Conservation (phyloP, 129 eudicot species). For the Flaveria sonorensis region DNA sequence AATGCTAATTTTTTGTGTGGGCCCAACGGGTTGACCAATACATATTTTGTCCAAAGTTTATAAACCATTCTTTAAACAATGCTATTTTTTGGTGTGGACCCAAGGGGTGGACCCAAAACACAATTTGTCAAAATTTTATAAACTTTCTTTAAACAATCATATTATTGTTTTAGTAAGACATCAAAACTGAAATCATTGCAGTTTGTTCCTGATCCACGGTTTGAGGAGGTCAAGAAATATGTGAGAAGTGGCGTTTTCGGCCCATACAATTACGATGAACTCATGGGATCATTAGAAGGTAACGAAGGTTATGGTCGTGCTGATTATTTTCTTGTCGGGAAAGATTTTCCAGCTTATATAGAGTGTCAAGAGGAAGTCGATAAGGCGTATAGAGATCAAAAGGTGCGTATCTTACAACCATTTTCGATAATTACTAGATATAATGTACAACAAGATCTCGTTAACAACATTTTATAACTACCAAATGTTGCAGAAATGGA, state of each 20-base stretch:
- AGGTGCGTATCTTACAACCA: constrained; percentile 35
- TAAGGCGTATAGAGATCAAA: constrained; percentile 63
- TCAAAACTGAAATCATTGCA: constrained; percentile 18
- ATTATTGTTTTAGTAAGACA: background rate
- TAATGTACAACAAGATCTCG: background rate
- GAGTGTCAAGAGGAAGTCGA: constrained; percentile 74
- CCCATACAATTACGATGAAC: constrained; percentile 50
- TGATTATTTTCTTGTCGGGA: constrained; percentile 74
- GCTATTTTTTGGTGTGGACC: background rate
- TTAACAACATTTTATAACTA: constrained; percentile 5
- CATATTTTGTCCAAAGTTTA: constrained; percentile 3
- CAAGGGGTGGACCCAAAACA: background rate
- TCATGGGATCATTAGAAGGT: constrained; percentile 82
- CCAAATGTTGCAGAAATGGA: constrained; percentile 56
- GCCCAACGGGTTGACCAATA: background rate
- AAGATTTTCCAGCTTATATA: constrained; percentile 70
- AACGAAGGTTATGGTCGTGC: constrained; percentile 78
- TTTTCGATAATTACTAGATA: background rate
- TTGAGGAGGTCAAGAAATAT: constrained; percentile 60
- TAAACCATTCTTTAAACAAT: background rate
- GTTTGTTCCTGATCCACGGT: constrained; percentile 72
- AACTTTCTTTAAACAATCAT: background rate
- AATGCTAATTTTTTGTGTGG: background rate
- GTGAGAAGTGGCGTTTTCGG: constrained; percentile 71
- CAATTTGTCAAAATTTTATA: background rate